Base-by-base conservation (phyloP, 352 stramenopile genomes). In the Stephanocyclus meneghinianus region DNA sequence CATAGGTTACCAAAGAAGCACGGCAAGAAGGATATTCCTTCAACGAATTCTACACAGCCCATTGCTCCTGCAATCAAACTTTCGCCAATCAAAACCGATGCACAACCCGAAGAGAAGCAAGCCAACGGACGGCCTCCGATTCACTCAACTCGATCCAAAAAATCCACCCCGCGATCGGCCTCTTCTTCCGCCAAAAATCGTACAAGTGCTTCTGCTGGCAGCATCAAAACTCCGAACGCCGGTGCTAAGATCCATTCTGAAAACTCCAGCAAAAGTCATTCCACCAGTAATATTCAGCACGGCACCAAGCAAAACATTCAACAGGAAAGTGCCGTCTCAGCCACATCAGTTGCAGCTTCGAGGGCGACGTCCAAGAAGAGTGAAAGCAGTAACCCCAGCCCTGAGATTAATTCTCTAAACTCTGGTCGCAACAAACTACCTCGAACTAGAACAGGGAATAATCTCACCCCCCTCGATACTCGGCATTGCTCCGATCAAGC, bases 1-100 rank as follows among this genome's bases (percentile, higher is more conserved):
- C 50, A 59, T 9, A 59, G 29, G 18, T 59, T 59, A 9, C 50
- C 50, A 21, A 59, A 59, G 18, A 59, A 59, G 16, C 18, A 53
- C 2, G 2, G 2, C 50, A 40, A 40, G 32, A 40, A 2, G 2
- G 32, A 40, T 7, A 7, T 6, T 7, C 32, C 32, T 40, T 40
- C 32, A 7, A 40, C 2, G 32, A 40, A 40, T 7, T 7, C 2
- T 40, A 6, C 11, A 51, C 2, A 15, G 11, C 45, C 45, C 13
- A 48, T 13, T 13, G 7, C 42, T 51, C 4, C 45, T 21, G 11
- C 10, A 9, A 18, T 21, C 10, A 51, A 4, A 15, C 2, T 51
- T 51, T 2, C 45, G 2, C 45, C 50, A 30, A 9, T 10, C 8
- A n/a, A 16, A 21, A n/a, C 50, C 1, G 10, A 10, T 32, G 18